phyloP scores from a whole-genome alignment of 208 protist genomes.

The Giardia muris region DNA sequence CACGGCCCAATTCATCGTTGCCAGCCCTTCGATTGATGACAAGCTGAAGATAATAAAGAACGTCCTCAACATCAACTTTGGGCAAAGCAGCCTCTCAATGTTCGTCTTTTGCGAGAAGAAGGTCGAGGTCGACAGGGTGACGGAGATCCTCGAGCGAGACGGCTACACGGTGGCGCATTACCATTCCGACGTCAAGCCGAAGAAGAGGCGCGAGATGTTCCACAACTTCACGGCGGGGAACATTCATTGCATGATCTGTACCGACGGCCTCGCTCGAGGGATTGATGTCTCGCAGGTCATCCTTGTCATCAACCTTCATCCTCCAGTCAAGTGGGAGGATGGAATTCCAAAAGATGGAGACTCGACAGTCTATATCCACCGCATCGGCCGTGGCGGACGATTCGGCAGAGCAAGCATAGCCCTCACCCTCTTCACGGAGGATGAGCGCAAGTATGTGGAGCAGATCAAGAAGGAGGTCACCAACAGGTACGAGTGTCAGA shows the following conservation, averaged over 20 bases:
- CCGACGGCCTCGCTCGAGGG: slow-evolving; percentile 13
- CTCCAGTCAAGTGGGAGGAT: neutral
- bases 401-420: neutral
- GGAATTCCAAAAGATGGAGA: neutral
- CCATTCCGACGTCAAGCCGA: neutral
- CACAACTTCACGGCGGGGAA: neutral
- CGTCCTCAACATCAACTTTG: no score
- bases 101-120: no score
- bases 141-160: no score
- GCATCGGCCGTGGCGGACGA: slow-evolving; percentile 13
- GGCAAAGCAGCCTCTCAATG: no score
- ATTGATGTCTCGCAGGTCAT: neutral
- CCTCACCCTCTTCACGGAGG: neutral
- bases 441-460: neutral
- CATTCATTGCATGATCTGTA: neutral
- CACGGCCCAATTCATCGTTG: no score
- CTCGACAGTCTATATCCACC: slow-evolving; percentile 6
- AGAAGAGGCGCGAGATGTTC: neutral
- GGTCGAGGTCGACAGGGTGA: no score
- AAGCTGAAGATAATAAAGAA: no score
- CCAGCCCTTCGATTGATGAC: no score
- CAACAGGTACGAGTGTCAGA: neutral
- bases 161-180: neutral
- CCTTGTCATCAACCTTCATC: slow-evolving; percentile 9
- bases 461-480: neutral